Conservation (phyloP, 192 early-diverging fungal species). For the Gamsiella multidivaricata region DNA sequence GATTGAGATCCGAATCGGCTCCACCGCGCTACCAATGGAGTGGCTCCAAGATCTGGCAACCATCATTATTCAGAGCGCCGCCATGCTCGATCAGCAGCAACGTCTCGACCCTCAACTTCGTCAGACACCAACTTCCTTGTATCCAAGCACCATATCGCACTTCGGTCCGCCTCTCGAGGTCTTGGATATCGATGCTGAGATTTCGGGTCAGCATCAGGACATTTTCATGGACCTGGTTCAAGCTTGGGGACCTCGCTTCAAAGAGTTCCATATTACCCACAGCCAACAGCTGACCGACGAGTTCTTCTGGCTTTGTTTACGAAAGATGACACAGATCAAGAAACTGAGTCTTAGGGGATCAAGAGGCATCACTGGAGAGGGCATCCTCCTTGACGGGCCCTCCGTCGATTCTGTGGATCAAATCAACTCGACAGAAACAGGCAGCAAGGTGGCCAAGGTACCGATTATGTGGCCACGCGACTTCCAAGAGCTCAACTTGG, state of each 20-base stretch:
- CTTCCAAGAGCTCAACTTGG: constrained; percentile 21
- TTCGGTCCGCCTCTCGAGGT: constrained; percentile 19
- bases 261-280: constrained; percentile 20
- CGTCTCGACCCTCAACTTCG: not conserved
- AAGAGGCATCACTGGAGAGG: constrained; percentile 28
- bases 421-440: too few species aligned
- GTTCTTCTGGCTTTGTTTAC: constrained; percentile 16
- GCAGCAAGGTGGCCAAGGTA: constrained; percentile 1
- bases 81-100: not conserved
- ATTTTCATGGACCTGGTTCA: constrained; percentile 15
- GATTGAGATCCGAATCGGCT: constrained; percentile 3
- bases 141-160: not conserved
- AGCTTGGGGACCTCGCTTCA: constrained; percentile 6
- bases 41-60: constrained; percentile 16
- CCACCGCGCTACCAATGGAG: constrained; percentile 4
- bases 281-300: constrained; percentile 26
- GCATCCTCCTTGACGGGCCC: not conserved
- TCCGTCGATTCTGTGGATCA: not conserved
- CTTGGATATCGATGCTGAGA: constrained; percentile 12
- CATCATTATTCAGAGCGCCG: not conserved
- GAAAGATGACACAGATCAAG: constrained; percentile 20
- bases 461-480: constrained; percentile 18
- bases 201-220: constrained; percentile 23
- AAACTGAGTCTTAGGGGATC: constrained; percentile 28
- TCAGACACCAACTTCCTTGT: not conserved